Conservation (phyloP, 2,329 filamentous ascomycete genomes). For the Epichloe brachyelytri region DNA sequence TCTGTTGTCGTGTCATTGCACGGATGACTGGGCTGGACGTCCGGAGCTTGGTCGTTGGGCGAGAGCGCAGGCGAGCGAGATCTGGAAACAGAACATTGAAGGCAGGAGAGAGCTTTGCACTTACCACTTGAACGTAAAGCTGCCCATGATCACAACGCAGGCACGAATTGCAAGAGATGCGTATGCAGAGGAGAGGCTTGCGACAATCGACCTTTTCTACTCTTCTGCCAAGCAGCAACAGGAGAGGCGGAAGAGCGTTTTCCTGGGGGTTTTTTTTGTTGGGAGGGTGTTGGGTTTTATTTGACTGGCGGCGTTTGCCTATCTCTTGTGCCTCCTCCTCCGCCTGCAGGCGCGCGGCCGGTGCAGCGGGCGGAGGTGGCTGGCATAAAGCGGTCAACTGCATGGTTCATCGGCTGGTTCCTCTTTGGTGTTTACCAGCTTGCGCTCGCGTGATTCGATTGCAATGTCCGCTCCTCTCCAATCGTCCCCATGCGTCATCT, state of each 20-base stretch:
- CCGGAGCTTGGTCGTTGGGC: background rate
- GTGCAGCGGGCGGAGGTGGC: background rate
- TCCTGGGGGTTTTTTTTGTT: background rate
- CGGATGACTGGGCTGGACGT: background rate
- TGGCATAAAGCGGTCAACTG: conserved; percentile 1
- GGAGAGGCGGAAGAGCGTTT: background rate
- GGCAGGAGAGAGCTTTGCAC: conserved; percentile 14
- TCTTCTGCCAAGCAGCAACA: background rate
- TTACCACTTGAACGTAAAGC: conserved; percentile 60
- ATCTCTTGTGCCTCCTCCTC: background rate
- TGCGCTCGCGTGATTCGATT: too few relatives aligned
- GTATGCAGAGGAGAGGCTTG: background rate
- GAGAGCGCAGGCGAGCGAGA: background rate
- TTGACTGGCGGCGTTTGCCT: background rate
- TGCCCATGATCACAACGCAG: conserved; percentile 40
- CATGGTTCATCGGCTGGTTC: background rate
- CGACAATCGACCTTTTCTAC: background rate
- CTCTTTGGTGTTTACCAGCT: too few relatives aligned
- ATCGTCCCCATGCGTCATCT: background rate
- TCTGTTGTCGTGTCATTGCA: background rate
- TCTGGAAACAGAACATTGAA: background rate
- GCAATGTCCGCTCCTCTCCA: too few relatives aligned
- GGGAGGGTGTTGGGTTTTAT: conserved; percentile 2
- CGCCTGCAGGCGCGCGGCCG: background rate
- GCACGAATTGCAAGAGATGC: background rate